Conservation (phyloP, 1,284 basidiomycete genomes). For the Cryptococcus deneoformans region DNA sequence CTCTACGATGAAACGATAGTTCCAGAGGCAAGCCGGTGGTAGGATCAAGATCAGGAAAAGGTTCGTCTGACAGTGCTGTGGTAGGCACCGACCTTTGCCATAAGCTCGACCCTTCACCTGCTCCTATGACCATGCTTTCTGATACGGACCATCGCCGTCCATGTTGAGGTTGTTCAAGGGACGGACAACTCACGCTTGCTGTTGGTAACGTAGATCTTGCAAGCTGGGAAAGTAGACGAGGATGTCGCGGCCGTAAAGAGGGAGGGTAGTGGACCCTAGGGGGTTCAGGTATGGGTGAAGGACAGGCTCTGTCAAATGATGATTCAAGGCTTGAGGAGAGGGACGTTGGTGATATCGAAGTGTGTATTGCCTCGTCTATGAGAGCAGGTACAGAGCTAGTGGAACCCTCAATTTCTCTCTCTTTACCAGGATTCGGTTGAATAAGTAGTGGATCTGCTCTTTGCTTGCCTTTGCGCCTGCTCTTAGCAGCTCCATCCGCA, state of each 20-base stretch:
- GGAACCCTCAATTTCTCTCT: background rate
- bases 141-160: slow-evolving; percentile 3
- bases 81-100: slow-evolving; percentile 19
- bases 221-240: slow-evolving; percentile 35
- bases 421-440: too few relatives aligned
- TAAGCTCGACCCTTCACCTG: slow-evolving; percentile 19
- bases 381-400: slow-evolving; percentile 11
- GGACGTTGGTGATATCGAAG: slow-evolving; percentile 21
- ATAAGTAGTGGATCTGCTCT: slow-evolving; percentile 12
- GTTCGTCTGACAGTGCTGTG: slow-evolving; percentile 16
- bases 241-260: slow-evolving; percentile 17
- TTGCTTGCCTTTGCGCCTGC: slow-evolving; percentile 19
- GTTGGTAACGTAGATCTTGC: slow-evolving; percentile 36
- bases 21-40: slow-evolving; percentile 35
- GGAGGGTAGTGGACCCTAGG: slow-evolving; percentile 29
- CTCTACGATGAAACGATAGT: slow-evolving; percentile 1
- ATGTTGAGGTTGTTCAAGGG: background rate
- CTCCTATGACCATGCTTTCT: background rate
- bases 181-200: slow-evolving; percentile 27
- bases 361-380: slow-evolving; percentile 34
- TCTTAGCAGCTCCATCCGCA: slow-evolving; percentile 2
- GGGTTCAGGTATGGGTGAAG: slow-evolving; percentile 27
- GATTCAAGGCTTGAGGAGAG: slow-evolving; percentile 21
- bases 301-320: slow-evolving; percentile 2
- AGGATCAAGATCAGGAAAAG: slow-evolving; percentile 45